Evolutionary conservation across 768 basidiomycete genomes (phyloP).

Genomic region (Naganishia onofrii): DNA sequence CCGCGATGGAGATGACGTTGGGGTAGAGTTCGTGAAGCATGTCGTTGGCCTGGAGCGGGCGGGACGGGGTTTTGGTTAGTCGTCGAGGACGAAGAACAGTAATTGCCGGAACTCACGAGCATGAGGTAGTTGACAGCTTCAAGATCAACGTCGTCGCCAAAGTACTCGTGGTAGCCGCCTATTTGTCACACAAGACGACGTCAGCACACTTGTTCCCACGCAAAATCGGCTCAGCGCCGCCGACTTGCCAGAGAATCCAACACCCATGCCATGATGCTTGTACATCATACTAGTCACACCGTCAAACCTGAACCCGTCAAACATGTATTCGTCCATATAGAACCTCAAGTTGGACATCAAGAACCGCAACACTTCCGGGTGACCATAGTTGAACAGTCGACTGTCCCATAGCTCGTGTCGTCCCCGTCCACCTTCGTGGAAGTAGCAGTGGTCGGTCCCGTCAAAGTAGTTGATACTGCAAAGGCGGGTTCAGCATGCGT

Average conservation of each 20-base stretch:
- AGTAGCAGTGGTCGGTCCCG: conserved; percentile 95
- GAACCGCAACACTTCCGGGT: conserved; percentile 92
- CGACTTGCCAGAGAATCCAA: conserved; percentile 81
- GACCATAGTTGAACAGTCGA: conserved; percentile 92
- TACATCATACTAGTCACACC: conserved; percentile 99
- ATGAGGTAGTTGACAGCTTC: conserved; percentile 94
- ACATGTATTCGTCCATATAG: conserved; percentile 91
- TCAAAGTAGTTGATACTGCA: conserved; percentile 79
- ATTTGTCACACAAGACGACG: not conserved
- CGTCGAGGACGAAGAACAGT: no score
- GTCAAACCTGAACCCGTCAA: conserved; percentile 98
- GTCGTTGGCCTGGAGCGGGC: conserved; percentile 79
- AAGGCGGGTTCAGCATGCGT: not conserved
- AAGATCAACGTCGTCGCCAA: conserved; percentile 75
- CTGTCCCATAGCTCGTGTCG: conserved; percentile 95
- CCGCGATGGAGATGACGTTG: conserved; percentile 81
- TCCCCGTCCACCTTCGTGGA: conserved; percentile 88
- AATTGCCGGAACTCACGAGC: conserved; percentile 64
- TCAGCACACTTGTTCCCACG: no score
- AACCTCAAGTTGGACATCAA: conserved; percentile 90
- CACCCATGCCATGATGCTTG: conserved; percentile 92
- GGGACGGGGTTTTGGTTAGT: no score
- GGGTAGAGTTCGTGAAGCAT: conserved; percentile 80
- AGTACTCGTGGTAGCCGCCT: conserved; percentile 92
- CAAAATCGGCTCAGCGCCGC: no score